phyloP scores from a whole-genome alignment of 78 protist genomes.

The Speleostelium caveatum region DNA sequence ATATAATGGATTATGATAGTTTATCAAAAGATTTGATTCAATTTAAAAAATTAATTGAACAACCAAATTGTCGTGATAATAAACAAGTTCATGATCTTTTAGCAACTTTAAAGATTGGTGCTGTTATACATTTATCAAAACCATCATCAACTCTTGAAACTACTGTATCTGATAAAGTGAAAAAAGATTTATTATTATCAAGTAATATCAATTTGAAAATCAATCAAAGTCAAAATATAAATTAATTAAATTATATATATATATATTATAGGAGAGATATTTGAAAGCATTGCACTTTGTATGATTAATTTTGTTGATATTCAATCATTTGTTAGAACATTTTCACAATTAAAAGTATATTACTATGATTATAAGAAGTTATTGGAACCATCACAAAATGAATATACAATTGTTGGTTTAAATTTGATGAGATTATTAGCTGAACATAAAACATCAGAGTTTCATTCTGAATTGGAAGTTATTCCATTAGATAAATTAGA shows the following conservation, averaged over 20 bases:
- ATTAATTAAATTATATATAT: not conserved
- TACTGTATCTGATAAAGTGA: slow-evolving; percentile 9
- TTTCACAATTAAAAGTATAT: slow-evolving; percentile 54
- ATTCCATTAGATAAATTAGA: slow-evolving; percentile 24
- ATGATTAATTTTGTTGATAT: slow-evolving; percentile 59
- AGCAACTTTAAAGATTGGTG: slow-evolving; percentile 4
- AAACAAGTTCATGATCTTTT: not conserved
- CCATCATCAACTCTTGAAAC: too few relatives aligned
- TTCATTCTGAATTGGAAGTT: slow-evolving; percentile 64
- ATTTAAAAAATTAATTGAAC: slow-evolving; percentile 16
- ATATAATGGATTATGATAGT: slow-evolving; percentile 20
- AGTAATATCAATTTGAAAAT: not conserved
- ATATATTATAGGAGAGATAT: slow-evolving; percentile 66
- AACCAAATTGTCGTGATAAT: not conserved
- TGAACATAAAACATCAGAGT: slow-evolving; percentile 26
- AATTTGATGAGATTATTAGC: slow-evolving; percentile 72
- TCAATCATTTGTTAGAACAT: slow-evolving; percentile 73
- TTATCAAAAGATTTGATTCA: slow-evolving; percentile 3
- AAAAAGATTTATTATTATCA: slow-evolving; percentile 32
- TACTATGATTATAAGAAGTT: slow-evolving; percentile 60
- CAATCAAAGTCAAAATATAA: not conserved
- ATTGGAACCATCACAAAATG: slow-evolving; percentile 58
- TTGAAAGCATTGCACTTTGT: slow-evolving; percentile 67
- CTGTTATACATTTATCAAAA: slow-evolving; percentile 13
- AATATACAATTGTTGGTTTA: slow-evolving; percentile 66